These are phyloP conservation scores for Kappamyces sp. DNA, from an alignment of 192 early-diverging fungal genomes.

Conservation along the genomic window DNA sequence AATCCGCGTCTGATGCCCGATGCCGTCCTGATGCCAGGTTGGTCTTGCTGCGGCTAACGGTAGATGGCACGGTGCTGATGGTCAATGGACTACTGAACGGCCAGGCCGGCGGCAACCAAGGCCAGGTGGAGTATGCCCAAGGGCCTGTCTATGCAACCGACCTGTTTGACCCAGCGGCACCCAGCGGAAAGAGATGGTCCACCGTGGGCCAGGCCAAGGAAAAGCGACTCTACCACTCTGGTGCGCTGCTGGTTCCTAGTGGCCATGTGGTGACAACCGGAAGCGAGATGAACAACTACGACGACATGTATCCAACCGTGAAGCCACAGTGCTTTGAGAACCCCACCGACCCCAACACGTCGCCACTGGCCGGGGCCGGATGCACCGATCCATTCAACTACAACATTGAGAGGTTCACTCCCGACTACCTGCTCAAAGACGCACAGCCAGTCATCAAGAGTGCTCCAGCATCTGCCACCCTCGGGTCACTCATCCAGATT, in stretches of 20 bases:
- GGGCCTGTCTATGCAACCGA: constrained; percentile 27
- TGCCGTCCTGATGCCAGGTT: constrained; percentile 26
- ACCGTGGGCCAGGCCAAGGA: constrained; percentile 14
- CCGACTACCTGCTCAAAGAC: constrained; percentile 13
- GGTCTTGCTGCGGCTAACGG: constrained; percentile 2
- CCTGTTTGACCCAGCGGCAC: constrained; percentile 25
- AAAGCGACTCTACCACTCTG: constrained; percentile 25
- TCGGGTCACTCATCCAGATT: constrained; percentile 21
- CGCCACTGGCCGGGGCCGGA: background rate
- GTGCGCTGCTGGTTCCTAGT: constrained; percentile 32
- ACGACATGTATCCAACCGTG: constrained; percentile 24
- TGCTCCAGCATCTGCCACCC: constrained; percentile 18
- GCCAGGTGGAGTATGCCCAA: constrained; percentile 23
- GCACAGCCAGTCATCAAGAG: constrained; percentile 4
- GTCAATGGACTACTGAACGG: constrained; percentile 30
- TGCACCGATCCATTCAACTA: constrained; percentile 19
- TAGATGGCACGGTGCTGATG: constrained; percentile 30
- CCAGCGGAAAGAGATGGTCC: constrained; percentile 17
- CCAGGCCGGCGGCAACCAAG: constrained; percentile 34
- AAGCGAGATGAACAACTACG: constrained; percentile 37
- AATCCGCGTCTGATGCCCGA: constrained; percentile 29
- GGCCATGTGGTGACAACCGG: constrained; percentile 37
- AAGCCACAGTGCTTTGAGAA: background rate
- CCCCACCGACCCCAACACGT: background rate
- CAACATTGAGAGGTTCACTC: constrained; percentile 17